phyloP scores from a whole-genome alignment of 192 early-diverging fungal species.

The Backusella mclennaniae region DNA sequence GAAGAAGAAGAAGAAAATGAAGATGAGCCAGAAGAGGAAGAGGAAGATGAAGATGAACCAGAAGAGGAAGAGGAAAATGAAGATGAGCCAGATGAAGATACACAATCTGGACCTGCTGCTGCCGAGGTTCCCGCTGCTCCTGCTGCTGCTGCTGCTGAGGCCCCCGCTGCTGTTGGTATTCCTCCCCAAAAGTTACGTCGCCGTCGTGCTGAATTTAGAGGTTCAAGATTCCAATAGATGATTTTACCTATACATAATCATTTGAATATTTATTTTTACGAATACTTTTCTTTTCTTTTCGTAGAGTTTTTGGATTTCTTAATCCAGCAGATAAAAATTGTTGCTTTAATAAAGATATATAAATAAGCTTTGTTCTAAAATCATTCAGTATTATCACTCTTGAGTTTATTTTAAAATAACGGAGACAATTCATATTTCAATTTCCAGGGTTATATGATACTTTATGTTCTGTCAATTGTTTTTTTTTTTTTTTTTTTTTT shows the following conservation, averaged over 20 bases:
- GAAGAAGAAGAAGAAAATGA: not conserved
- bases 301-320: conserved; percentile 1
- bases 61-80: not conserved
- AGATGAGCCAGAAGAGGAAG: not conserved
- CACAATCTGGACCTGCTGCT: not conserved
- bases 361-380: conserved; percentile 1
- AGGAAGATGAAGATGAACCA: not conserved
- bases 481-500: not conserved
- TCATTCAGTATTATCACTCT: not conserved
- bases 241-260: not conserved
- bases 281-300: not conserved
- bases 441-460: not conserved
- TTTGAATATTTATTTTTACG: not conserved
- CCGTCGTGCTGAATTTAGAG: not conserved
- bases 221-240: not conserved
- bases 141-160: not conserved
- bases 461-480: not conserved
- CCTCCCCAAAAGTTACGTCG: not conserved
- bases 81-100: not conserved
- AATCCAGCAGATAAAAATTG: not conserved
- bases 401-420: not conserved
- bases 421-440: not conserved
- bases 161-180: not conserved
- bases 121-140: not conserved
- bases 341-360: not conserved